Conservation (phyloP, 2,329 filamentous ascomycete genomes). For the Pseudocercospora cruenta region DNA sequence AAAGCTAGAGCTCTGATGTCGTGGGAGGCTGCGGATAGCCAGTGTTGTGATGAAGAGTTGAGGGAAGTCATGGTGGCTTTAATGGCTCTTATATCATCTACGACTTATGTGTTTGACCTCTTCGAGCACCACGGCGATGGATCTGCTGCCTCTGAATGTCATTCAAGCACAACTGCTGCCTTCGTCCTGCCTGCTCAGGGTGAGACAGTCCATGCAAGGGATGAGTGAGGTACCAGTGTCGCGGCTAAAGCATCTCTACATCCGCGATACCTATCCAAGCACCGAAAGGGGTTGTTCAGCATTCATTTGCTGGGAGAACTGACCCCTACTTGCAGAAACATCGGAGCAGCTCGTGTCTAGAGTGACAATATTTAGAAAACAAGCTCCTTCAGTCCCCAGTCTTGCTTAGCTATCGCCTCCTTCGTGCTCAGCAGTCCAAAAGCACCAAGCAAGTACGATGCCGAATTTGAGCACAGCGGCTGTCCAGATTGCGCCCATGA, state of each 20-base stretch:
- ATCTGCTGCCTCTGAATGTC: not conserved
- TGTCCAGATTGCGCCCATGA: slow-evolving; percentile 57
- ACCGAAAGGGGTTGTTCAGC: not conserved
- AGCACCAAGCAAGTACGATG: slow-evolving; percentile 45
- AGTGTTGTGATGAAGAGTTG: not conserved
- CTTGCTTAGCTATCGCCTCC: slow-evolving; percentile 3
- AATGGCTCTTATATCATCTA: not conserved
- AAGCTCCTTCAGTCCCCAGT: not conserved
- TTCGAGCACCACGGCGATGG: not conserved
- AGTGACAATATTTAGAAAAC: not conserved
- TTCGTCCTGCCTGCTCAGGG: not conserved
- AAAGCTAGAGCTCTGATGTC: no score
- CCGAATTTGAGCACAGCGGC: slow-evolving; percentile 46
- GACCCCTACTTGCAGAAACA: not conserved
- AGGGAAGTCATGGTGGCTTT: not conserved
- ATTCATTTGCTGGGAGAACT: no score
- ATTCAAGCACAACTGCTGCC: not conserved
- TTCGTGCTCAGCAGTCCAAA: slow-evolving; percentile 45
- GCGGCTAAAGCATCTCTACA: no score
- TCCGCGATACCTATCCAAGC: not conserved
- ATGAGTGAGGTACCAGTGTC: no score
- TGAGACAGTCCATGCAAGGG: no score
- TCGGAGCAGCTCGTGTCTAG: no score
- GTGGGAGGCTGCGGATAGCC: no score
- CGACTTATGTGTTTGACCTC: no score